These are phyloP conservation scores for Ogataea hybrid DNA, from an alignment of 1,139 yeast species.

Conservation along the genomic window DNA sequence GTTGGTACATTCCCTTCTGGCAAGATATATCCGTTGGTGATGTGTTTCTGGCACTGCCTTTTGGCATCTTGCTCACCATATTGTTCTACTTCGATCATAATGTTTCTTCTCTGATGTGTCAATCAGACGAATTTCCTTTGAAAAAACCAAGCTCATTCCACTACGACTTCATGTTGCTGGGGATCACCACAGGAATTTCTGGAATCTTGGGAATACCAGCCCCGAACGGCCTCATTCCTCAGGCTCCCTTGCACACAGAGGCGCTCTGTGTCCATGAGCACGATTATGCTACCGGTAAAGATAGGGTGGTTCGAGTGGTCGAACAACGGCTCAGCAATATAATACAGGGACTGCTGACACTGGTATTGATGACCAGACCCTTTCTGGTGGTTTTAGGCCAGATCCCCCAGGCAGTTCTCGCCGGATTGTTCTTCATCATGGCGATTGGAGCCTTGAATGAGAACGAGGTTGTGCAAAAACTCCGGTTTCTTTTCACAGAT, in stretches of 20 bases:
- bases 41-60: constrained; percentile 87
- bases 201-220: constrained; percentile 92
- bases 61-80: constrained; percentile 79
- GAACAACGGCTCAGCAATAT: constrained; percentile 89
- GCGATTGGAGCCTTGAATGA: constrained; percentile 76
- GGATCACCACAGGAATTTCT: constrained; percentile 80
- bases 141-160: constrained; percentile 88
- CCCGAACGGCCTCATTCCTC: constrained; percentile 95
- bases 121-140: constrained; percentile 75
- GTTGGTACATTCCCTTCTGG: constrained; percentile 83
- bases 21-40: constrained; percentile 63
- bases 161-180: constrained; percentile 85
- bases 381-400: constrained; percentile 73
- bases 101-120: constrained; percentile 93
- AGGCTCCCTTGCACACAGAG: constrained; percentile 90
- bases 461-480: constrained; percentile 61
- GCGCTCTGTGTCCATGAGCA: constrained; percentile 64
- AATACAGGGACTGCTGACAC: constrained; percentile 75
- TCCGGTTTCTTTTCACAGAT: constrained; percentile 68
- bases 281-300: constrained; percentile 35
- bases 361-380: constrained; percentile 91
- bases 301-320: constrained; percentile 58
- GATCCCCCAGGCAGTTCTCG: constrained; percentile 92
- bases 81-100: constrained; percentile 94
- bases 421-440: constrained; percentile 93